Conservation (phyloP, 257 asterid genomes). For the Forsythia viridissima region DNA sequence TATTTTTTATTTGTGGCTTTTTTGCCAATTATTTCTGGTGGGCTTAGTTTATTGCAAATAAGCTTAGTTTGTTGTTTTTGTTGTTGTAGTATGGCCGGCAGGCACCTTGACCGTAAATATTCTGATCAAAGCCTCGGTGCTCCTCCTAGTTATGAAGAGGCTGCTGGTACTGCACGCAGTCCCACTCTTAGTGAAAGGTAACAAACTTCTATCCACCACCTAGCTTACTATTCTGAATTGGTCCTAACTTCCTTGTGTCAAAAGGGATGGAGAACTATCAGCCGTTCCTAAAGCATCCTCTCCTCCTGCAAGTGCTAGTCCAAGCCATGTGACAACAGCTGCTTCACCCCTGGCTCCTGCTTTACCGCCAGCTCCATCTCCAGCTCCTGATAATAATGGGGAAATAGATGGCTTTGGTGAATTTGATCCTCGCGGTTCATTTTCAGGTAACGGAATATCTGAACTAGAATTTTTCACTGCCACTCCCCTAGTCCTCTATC, state of each 20-base stretch:
- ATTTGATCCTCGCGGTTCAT: conserved; percentile 89
- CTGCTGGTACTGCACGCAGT: conserved; percentile 66
- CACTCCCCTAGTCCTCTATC: not conserved
- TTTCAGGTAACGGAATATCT: conserved; percentile 56
- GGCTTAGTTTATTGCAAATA: conserved; percentile 16
- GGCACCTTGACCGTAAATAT: conserved; percentile 52
- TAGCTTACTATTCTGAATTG: conserved; percentile 17
- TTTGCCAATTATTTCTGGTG: not conserved
- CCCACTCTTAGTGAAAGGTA: conserved; percentile 78
- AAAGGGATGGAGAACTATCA: conserved; percentile 69
- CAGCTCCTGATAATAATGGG: conserved; percentile 40
- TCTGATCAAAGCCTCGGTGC: conserved; percentile 71
- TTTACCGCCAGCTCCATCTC: conserved; percentile 51
- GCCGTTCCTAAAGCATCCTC: conserved; percentile 64
- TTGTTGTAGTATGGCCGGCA: conserved; percentile 26
- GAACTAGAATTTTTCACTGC: conserved; percentile 1
- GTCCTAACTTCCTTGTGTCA: conserved; percentile 29
- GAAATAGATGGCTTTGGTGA: conserved; percentile 79
- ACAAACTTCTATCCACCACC: conserved; percentile 17
- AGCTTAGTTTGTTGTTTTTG: conserved; percentile 17
- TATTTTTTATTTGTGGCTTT: not conserved
- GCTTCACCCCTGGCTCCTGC: conserved; percentile 47
- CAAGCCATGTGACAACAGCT: conserved; percentile 42
- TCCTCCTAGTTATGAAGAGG: conserved; percentile 93
- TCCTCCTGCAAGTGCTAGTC: conserved; percentile 55